Percentiles rank a stretch among this genome's conserved stretches.
Conservation (phyloP, 2,329 filamentous ascomycete genomes). For the Verticillium isaacii region DNA sequence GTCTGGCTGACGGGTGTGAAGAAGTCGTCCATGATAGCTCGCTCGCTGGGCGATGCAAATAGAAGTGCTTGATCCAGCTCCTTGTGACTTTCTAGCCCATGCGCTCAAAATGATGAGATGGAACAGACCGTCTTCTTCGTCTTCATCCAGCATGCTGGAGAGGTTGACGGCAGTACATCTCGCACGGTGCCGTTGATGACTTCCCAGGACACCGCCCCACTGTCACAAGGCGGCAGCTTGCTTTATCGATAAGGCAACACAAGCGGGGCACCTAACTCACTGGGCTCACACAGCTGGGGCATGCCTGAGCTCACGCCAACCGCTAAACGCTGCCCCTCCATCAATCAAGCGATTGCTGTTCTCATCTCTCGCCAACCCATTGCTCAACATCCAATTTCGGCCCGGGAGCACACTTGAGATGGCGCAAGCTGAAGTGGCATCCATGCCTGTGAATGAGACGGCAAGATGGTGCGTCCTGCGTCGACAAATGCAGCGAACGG, state of each 20-base stretch:
- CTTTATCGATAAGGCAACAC: neutral
- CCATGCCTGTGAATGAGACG: slow-evolving; percentile 4
- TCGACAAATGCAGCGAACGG: neutral
- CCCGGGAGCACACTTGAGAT: neutral
- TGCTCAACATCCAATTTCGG: neutral
- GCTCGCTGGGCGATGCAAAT: neutral
- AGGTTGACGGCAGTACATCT: neutral
- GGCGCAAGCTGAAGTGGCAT: neutral
- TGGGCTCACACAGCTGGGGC: neutral
- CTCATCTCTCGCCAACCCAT: neutral
- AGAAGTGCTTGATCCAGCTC: neutral
- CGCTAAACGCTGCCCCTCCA: neutral
- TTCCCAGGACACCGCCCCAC: neutral
- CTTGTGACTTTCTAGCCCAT: neutral
- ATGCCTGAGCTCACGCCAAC: neutral
- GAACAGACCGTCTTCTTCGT: neutral
- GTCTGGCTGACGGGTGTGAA: slow-evolving; percentile 50
- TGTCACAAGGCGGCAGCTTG: neutral
- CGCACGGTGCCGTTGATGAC: neutral
- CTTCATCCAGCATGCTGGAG: neutral
- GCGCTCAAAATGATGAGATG: neutral
- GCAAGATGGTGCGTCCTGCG: slow-evolving; percentile 11
- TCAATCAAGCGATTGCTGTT: neutral
- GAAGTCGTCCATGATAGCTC: slow-evolving; percentile 46
- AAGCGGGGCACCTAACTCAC: neutral